Conservation (phyloP, 371 early-diverging fungal species). For the Mortierella sp. region DNA sequence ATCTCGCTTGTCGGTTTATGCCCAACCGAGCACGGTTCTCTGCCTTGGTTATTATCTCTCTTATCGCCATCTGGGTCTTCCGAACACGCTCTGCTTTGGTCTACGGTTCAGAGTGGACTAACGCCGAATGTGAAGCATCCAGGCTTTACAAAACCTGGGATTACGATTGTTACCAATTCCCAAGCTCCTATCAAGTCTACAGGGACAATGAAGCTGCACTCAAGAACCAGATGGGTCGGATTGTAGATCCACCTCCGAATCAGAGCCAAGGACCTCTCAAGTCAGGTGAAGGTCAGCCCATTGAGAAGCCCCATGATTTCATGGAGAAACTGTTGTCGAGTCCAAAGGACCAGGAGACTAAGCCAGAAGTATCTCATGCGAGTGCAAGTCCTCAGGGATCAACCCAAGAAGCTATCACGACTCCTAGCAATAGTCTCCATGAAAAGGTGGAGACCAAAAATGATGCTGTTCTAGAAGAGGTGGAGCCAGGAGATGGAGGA, state of each 20-base stretch:
- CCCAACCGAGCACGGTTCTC: constrained; percentile 61
- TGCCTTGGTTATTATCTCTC: constrained; percentile 58
- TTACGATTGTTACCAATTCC: constrained; percentile 66
- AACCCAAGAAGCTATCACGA: too few relatives aligned
- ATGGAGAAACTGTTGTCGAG: constrained; percentile 23
- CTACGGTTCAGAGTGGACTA: constrained; percentile 87
- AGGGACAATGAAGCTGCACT: background rate
- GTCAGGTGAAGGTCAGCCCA: background rate
- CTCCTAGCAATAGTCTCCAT: too few relatives aligned
- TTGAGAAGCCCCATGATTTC: constrained; percentile 39
- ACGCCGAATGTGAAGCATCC: constrained; percentile 69
- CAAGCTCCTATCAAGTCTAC: constrained; percentile 15
- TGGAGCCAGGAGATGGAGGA: constrained; percentile 14
- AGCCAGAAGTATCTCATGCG: background rate
- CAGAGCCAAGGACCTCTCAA: background rate
- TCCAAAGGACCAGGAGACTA: background rate
- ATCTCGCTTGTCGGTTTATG: constrained; percentile 77
- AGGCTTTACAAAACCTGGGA: constrained; percentile 92
- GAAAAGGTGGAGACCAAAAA: constrained; percentile 3
- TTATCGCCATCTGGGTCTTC: constrained; percentile 61
- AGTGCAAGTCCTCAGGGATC: too few relatives aligned
- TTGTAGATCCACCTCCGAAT: constrained; percentile 8
- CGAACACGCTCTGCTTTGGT: constrained; percentile 78
- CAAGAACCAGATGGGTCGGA: constrained; percentile 5
- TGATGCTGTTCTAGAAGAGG: background rate